These are phyloP conservation scores for Phialophora macrospora DNA, from an alignment of 2,329 filamentous ascomycete genomes.

Conservation along the genomic window DNA sequence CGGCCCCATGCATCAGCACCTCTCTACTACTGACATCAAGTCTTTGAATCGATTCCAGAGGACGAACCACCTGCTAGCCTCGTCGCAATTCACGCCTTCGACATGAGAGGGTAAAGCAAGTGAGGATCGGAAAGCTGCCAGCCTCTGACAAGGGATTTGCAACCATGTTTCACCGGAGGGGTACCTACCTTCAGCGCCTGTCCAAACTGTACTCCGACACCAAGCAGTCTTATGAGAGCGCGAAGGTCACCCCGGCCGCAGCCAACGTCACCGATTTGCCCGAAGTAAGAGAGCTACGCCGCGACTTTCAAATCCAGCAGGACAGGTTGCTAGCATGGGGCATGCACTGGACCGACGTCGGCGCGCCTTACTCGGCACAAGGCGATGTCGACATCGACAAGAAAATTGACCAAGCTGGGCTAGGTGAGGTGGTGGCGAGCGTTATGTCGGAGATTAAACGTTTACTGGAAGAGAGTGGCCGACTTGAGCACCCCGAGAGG, in stretches of 20 bases:
- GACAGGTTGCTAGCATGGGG: conserved; percentile 69
- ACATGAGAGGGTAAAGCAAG: conserved; percentile 9
- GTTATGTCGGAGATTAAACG: conserved; percentile 68
- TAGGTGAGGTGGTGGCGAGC: conserved; percentile 67
- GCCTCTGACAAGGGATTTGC: neutral
- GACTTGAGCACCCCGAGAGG: conserved; percentile 53
- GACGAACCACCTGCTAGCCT: neutral
- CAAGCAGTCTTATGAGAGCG: conserved; percentile 64
- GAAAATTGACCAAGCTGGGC: conserved; percentile 64
- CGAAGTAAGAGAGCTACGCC: conserved; percentile 62
- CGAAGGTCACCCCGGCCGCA: conserved; percentile 56
- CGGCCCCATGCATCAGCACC: conserved; percentile 6
- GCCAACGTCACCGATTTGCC: conserved; percentile 49
- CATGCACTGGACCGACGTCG: conserved; percentile 67
- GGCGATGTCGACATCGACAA: conserved; percentile 61
- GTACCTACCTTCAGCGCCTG: conserved; percentile 43
- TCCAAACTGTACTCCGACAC: conserved; percentile 68
- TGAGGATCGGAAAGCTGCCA: neutral
- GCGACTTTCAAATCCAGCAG: conserved; percentile 66
- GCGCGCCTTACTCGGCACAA: conserved; percentile 29
- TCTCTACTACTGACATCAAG: conserved; percentile 4
- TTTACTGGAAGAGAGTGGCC: conserved; percentile 65
- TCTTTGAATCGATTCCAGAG: conserved; percentile 1
- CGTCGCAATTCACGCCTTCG: neutral
- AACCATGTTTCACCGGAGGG: conserved; percentile 35